A percentile compares a stretch with the other conserved stretches of the same genome.
Conservation (phyloP, 768 basidiomycete genomes). For the Suillus weaverae region DNA sequence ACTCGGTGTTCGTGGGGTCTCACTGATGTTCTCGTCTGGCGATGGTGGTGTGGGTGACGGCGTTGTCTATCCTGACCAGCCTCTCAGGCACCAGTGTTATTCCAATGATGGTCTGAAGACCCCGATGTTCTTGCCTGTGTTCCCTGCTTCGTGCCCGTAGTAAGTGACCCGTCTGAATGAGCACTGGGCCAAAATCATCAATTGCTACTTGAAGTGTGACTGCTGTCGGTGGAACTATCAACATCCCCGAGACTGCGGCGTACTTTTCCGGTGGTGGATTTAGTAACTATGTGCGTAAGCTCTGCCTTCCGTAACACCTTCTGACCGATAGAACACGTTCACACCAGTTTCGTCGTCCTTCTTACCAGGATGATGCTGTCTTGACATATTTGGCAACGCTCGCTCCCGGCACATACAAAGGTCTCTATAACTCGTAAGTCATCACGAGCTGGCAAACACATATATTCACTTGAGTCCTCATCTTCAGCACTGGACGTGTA, state of each 20-base stretch:
- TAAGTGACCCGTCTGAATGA: conserved; percentile 25
- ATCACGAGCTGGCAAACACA: neutral
- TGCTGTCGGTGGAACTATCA: conserved; percentile 63
- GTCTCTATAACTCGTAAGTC: conserved; percentile 59
- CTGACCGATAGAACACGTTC: neutral
- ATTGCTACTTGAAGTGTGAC: conserved; percentile 53
- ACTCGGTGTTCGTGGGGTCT: conserved; percentile 69
- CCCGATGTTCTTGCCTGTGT: conserved; percentile 58
- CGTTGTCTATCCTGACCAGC: conserved; percentile 43
- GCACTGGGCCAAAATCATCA: too few relatives aligned
- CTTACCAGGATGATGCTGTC: conserved; percentile 52
- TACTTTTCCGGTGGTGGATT: conserved; percentile 75
- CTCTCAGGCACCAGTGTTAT: conserved; percentile 47
- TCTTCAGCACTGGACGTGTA: conserved; percentile 53
- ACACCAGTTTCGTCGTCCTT: conserved; percentile 50
- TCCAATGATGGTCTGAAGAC: conserved; percentile 58
- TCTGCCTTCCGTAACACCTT: neutral
- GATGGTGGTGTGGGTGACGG: conserved; percentile 72
- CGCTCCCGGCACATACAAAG: conserved; percentile 49
- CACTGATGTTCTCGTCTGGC: conserved; percentile 64
- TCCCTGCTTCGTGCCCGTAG: conserved; percentile 65
- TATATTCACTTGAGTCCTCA: conserved; percentile 4
- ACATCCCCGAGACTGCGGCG: conserved; percentile 60
- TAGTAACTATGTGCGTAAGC: conserved; percentile 57
- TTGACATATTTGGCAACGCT: conserved; percentile 44